A percentile compares a stretch with the other conserved stretches of the same genome.
phyloP scores from a whole-genome alignment of 2,329 filamentous ascomycete species.

The Fusarium subtropicale region DNA sequence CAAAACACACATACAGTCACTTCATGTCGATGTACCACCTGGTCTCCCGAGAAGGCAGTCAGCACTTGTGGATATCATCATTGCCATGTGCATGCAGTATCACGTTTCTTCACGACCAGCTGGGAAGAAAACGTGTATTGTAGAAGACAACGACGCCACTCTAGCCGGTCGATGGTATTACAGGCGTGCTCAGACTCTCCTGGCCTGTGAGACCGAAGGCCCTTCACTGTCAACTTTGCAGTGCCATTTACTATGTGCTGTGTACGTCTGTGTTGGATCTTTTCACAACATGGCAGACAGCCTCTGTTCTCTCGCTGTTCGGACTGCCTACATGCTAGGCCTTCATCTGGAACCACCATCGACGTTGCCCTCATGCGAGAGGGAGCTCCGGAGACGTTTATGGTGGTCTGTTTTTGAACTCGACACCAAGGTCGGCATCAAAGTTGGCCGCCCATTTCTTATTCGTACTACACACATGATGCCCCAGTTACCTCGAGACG shows the following conservation, averaged over 20 bases:
- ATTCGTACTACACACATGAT: neutral
- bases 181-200: conserved; percentile 10
- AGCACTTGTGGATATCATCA: conserved; percentile 12
- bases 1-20: conserved; percentile 5
- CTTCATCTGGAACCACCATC: neutral
- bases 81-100: conserved; percentile 28
- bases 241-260: conserved; percentile 3
- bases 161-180: conserved; percentile 25
- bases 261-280: conserved; percentile 10
- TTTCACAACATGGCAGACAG: conserved; percentile 28
- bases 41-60: conserved; percentile 7
- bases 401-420: conserved; percentile 28
- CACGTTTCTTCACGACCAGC: neutral
- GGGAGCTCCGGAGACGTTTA: neutral
- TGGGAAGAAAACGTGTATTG: neutral
- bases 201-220: conserved; percentile 16
- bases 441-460: conserved; percentile 15
- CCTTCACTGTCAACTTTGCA: conserved; percentile 17
- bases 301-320: conserved; percentile 4
- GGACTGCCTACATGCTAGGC: conserved; percentile 21
- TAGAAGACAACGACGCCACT: conserved; percentile 17
- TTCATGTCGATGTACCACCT: conserved; percentile 6
- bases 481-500: conserved; percentile 2
- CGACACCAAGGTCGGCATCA: conserved; percentile 12
- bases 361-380: neutral